Evolutionary conservation across 129 eudicot genomes (phyloP).

Genomic region (Solidago caesia): DNA sequence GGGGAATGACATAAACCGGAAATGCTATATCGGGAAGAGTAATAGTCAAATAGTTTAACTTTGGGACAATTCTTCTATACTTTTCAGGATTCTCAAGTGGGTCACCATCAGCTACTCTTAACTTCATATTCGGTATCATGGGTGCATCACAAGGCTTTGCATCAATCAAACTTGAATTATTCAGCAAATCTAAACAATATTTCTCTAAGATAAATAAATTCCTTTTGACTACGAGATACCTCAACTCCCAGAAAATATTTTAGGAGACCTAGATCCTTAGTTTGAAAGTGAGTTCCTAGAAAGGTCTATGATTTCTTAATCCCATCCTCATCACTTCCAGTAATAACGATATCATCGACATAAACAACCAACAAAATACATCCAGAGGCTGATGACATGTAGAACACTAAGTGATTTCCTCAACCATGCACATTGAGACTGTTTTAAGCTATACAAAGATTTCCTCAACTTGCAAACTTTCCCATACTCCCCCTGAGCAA

Average conservation of each 20-base stretch:
- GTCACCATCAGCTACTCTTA: neutral
- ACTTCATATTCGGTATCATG: neutral
- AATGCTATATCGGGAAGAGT: neutral
- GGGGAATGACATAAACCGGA: neutral
- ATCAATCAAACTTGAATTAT: neutral
- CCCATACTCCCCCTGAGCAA: neutral
- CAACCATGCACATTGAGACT: no score
- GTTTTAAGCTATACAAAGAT: neutral
- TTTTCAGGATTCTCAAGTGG: neutral
- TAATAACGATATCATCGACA: no score
- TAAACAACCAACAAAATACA: no score
- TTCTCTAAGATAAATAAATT: neutral
- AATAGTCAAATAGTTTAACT: neutral
- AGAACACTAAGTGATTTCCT: neutral
- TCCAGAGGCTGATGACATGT: neutral
- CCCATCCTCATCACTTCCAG: no score
- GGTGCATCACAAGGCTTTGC: neutral
- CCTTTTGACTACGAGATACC: neutral
- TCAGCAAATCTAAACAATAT: neutral
- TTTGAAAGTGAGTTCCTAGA: no score
- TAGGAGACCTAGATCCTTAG: neutral
- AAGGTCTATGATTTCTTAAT: no score
- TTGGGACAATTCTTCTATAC: neutral
- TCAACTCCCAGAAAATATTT: slow-evolving; percentile 1
- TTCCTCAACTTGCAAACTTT: neutral